Evolutionary conservation across 768 basidiomycete species (phyloP).

Genomic region (Cyclocybe cylindracea): DNA sequence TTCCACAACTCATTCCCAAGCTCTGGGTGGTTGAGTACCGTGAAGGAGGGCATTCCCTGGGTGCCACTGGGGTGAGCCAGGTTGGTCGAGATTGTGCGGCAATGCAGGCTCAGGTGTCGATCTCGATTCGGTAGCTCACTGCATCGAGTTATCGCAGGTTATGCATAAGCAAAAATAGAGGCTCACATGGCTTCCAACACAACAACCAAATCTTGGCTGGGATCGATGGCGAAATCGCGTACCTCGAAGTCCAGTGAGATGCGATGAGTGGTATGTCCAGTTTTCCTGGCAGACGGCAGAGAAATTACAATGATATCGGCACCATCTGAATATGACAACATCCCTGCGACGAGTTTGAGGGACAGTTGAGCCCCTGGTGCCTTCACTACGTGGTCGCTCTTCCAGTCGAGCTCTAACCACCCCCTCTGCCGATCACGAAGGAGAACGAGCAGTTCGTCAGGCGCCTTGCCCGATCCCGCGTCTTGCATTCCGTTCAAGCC

Average conservation of each 20-base stretch:
- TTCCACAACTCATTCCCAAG: background rate
- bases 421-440: slow-evolving; percentile 19
- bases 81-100: slow-evolving; percentile 6
- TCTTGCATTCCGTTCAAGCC: slow-evolving; percentile 34
- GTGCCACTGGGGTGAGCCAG: background rate
- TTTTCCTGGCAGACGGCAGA: slow-evolving; percentile 24
- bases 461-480: slow-evolving; percentile 4
- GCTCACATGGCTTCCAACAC: slow-evolving; percentile 27
- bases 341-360: slow-evolving; percentile 62
- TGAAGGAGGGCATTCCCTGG: background rate
- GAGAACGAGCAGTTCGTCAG: slow-evolving; percentile 17
- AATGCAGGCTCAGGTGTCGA: slow-evolving; percentile 3
- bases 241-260: slow-evolving; percentile 40
- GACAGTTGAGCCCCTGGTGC: slow-evolving; percentile 30
- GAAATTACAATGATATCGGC: slow-evolving; percentile 14
- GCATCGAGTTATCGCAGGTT: background rate
- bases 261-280: slow-evolving; percentile 17
- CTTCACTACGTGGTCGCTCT: background rate
- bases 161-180: background rate
- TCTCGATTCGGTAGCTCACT: background rate
- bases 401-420: slow-evolving; percentile 27
- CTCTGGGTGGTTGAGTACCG: background rate
- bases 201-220: slow-evolving; percentile 59
- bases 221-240: slow-evolving; percentile 65
- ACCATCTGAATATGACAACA: slow-evolving; percentile 47